These are phyloP conservation scores for Ammopiptanthus mongolicus DNA, from an alignment of 306 rosid species.

Conservation along the genomic window DNA sequence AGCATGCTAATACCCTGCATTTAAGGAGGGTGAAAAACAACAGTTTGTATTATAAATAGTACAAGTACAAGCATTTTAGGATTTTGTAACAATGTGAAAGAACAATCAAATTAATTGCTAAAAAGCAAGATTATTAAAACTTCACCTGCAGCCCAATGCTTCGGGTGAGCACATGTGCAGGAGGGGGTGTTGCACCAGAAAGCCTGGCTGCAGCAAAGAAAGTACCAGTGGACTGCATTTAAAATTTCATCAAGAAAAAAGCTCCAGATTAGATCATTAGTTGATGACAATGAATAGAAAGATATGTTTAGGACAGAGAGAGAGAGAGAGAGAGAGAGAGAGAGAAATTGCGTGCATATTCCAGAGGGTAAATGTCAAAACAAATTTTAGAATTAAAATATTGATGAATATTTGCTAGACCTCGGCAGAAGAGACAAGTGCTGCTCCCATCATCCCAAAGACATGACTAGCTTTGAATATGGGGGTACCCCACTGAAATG, in stretches of 20 bases:
- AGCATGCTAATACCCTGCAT: constrained; percentile 79
- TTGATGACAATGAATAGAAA: background rate
- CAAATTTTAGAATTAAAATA: background rate
- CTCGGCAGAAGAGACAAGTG: constrained; percentile 88
- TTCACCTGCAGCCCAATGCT: constrained; percentile 86
- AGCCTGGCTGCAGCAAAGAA: constrained; percentile 88
- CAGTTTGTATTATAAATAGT: background rate
- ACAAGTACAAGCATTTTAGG: background rate
- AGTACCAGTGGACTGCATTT: constrained; percentile 80
- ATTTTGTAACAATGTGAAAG: background rate
- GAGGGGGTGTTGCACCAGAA: constrained; percentile 98
- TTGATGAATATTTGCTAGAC: constrained; percentile 34
- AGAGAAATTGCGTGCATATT: background rate
- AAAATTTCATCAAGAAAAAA: constrained; percentile 10
- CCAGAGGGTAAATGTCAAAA: background rate
- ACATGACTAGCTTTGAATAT: constrained; percentile 92
- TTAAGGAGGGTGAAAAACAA: constrained; percentile 5
- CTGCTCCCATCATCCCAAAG: constrained; percentile 96
- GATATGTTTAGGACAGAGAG: background rate
- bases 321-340: too few species aligned
- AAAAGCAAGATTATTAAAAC: background rate
- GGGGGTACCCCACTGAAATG: constrained; percentile 96
- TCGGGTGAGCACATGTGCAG: constrained; percentile 69
- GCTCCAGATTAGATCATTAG: background rate
- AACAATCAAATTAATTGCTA: background rate